Conservation (phyloP, 805 yeast species). For the Pichia paraexigua region DNA sequence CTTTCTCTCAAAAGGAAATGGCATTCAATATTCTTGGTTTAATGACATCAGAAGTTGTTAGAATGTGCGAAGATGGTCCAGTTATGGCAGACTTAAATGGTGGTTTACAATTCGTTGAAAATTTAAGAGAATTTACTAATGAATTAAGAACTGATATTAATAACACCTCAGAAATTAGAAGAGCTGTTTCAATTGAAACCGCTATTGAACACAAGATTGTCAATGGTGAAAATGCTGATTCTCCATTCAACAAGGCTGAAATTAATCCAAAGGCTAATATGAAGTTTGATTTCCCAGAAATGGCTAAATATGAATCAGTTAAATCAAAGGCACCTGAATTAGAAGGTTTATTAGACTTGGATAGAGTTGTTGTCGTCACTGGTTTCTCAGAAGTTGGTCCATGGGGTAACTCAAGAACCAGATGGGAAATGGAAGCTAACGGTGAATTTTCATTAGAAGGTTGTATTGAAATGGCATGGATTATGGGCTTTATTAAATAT, state of each 20-base stretch:
- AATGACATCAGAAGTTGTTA: conserved; percentile 76
- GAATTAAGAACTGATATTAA: conserved; percentile 67
- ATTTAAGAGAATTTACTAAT: conserved; percentile 81
- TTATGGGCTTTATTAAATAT: conserved; percentile 95
- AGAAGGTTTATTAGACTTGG: conserved; percentile 88
- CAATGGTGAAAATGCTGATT: conserved; percentile 82
- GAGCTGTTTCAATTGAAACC: conserved; percentile 91
- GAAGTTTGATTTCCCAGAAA: conserved; percentile 85
- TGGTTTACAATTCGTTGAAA: conserved; percentile 90
- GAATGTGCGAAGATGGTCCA: conserved; percentile 86
- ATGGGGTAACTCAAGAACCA: conserved; percentile 98
- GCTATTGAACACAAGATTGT: conserved; percentile 81
- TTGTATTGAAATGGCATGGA: conserved; percentile 99
- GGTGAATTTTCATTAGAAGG: conserved; percentile 97
- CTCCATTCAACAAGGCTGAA: conserved; percentile 67
- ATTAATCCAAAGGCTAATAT: conserved; percentile 93
- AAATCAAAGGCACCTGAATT: conserved; percentile 63
- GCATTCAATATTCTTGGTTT: conserved; percentile 96
- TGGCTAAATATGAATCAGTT: conserved; percentile 69
- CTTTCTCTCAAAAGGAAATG: conserved; percentile 98
- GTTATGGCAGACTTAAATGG: conserved; percentile 98
- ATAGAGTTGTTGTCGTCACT: conserved; percentile 86
- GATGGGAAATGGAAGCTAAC: conserved; percentile 98
- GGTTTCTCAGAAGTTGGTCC: conserved; percentile 99
- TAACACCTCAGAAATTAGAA: conserved; percentile 85